Conservation (phyloP, 768 basidiomycete genomes). For the Pluteus cervinus region DNA sequence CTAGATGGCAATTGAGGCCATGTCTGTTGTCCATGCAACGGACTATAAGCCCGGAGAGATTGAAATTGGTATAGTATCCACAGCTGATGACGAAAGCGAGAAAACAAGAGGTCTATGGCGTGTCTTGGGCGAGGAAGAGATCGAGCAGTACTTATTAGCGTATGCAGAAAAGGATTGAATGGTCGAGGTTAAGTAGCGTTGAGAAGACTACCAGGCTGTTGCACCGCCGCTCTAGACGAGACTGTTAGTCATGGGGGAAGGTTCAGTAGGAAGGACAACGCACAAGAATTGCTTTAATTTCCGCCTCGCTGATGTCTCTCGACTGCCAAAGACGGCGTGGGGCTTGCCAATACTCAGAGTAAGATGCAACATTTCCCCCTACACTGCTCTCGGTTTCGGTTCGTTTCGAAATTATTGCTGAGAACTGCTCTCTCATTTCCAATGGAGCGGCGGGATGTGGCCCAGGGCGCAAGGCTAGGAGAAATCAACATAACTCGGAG, state of each 20-base stretch:
- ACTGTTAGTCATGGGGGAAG: slow-evolving; percentile 5
- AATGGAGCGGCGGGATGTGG: slow-evolving; percentile 66
- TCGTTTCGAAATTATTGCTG: slow-evolving; percentile 28
- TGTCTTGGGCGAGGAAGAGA: slow-evolving; percentile 69
- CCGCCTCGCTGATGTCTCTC: slow-evolving; percentile 43
- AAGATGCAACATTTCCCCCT: slow-evolving; percentile 9
- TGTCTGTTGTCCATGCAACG: slow-evolving; percentile 90
- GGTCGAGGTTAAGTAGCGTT: slow-evolving; percentile 14
- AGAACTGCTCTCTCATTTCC: slow-evolving; percentile 47
- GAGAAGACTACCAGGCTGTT: slow-evolving; percentile 50
- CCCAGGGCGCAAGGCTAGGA: slow-evolving; percentile 35
- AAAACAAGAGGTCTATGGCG: slow-evolving; percentile 77
- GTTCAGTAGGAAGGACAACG: slow-evolving; percentile 15
- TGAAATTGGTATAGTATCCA: slow-evolving; percentile 91
- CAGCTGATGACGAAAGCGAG: slow-evolving; percentile 60
- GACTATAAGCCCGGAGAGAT: slow-evolving; percentile 96
- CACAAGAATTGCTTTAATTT: slow-evolving; percentile 67
- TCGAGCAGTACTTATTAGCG: slow-evolving; percentile 74
- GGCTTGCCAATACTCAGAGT: slow-evolving; percentile 61
- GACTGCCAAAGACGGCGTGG: slow-evolving; percentile 54
- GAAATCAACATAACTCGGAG: slow-evolving; percentile 1
- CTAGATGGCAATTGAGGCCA: slow-evolving; percentile 90
- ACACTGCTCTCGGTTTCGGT: slow-evolving; percentile 5
- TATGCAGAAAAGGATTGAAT: slow-evolving; percentile 82
- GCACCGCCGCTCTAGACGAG: slow-evolving; percentile 61